A percentile compares a stretch with the other conserved stretches of the same genome.
Evolutionary conservation across 306 rosid species (phyloP).

Genomic region (Glycine latifolia): DNA sequence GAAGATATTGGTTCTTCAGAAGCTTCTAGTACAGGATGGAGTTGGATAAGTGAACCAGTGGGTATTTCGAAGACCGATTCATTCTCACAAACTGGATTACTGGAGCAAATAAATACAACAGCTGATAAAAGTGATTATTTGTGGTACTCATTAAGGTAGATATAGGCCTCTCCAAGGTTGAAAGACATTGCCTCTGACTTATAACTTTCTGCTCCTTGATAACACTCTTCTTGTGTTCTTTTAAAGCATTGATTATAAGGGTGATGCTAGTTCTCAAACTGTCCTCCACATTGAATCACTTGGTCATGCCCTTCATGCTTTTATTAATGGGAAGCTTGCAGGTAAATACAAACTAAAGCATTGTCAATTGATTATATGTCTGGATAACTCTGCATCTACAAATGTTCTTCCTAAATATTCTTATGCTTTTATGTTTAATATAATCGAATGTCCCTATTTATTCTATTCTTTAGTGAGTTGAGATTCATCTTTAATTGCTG

Average conservation of each 20-base stretch:
- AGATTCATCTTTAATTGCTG: constrained; percentile 11
- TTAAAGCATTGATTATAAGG: constrained; percentile 63
- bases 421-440: background rate
- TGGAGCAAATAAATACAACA: constrained; percentile 94
- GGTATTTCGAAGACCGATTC: constrained; percentile 81
- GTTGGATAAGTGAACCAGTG: constrained; percentile 88
- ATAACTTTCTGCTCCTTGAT: constrained; percentile 36
- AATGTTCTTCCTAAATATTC: background rate
- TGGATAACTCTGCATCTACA: background rate
- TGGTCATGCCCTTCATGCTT: constrained; percentile 88
- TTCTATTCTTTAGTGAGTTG: background rate
- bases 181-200: constrained; percentile 33
- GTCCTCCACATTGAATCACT: constrained; percentile 88
- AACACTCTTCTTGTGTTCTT: constrained; percentile 37
- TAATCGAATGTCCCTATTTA: constrained; percentile 4
- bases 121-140: constrained; percentile 96
- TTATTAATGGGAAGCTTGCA: constrained; percentile 79
- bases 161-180: constrained; percentile 41
- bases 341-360: constrained; percentile 55
- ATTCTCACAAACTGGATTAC: constrained; percentile 67
- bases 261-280: constrained; percentile 63
- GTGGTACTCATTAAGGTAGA: constrained; percentile 94
- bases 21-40: constrained; percentile 74
- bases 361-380: constrained; percentile 11
- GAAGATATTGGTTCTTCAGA: constrained; percentile 59